phyloP scores from a whole-genome alignment of 2,329 filamentous ascomycete genomes.

The Herpotrichia juniperi region DNA sequence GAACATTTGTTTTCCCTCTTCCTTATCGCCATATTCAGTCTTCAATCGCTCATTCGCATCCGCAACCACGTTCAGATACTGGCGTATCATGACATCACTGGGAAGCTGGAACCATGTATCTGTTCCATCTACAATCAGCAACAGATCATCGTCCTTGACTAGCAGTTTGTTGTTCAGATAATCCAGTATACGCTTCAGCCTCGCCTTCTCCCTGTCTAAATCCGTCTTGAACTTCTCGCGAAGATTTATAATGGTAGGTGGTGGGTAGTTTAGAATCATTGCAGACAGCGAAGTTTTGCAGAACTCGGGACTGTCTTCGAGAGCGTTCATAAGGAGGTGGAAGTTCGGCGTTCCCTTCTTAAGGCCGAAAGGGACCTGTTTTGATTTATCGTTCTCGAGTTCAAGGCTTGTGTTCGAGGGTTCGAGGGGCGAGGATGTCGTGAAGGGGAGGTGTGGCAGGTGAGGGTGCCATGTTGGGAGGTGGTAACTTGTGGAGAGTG shows the following conservation, averaged over 20 bases:
- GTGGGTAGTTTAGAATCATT: conserved; percentile 65
- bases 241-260: conserved; percentile 60
- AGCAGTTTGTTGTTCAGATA: conserved; percentile 56
- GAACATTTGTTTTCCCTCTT: conserved; percentile 36
- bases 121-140: conserved; percentile 68
- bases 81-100: conserved; percentile 65
- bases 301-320: conserved; percentile 55
- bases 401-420: conserved; percentile 42
- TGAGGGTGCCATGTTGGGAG: conserved; percentile 35
- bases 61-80: conserved; percentile 64
- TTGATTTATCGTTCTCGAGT: conserved; percentile 39
- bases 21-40: conserved; percentile 54
- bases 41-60: conserved; percentile 60
- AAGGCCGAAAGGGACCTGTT: conserved; percentile 31
- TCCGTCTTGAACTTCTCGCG: conserved; percentile 28
- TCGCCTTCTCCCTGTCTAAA: conserved; percentile 50
- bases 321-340: conserved; percentile 61
- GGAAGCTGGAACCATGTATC: conserved; percentile 71
- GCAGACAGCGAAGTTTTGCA: conserved; percentile 64
- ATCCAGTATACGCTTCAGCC: conserved; percentile 52
- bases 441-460: conserved; percentile 27
- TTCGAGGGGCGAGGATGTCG: conserved; percentile 32
- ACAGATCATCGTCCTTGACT: conserved; percentile 64
- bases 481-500: conserved; percentile 30
- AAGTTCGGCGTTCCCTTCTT: conserved; percentile 50